Conservation (phyloP, 2,329 filamentous ascomycete genomes). For the Aureobasidium vineae region DNA sequence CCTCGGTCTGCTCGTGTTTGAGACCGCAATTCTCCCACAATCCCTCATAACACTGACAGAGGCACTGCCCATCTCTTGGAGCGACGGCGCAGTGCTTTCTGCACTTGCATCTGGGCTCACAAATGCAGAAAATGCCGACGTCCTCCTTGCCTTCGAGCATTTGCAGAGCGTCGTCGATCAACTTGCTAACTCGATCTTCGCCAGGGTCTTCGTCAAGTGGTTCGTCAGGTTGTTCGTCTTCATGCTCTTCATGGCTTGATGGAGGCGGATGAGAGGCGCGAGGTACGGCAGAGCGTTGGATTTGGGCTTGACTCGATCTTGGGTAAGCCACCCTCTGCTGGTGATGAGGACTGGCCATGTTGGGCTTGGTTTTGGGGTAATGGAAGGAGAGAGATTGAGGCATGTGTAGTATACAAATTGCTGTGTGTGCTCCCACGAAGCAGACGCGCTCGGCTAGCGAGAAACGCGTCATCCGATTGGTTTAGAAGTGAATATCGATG, state of each 20-base stretch:
- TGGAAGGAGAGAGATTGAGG: neutral
- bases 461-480: neutral
- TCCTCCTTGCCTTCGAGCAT: neutral
- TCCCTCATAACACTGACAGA: neutral
- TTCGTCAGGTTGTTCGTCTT: neutral
- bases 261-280: neutral
- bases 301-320: neutral
- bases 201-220: neutral
- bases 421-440: neutral
- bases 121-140: neutral
- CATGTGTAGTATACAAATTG: neutral
- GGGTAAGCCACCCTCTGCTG: neutral
- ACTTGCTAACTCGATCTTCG: neutral
- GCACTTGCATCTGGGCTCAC: neutral
- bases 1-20: neutral
- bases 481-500: neutral
- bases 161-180: neutral
- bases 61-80: neutral
- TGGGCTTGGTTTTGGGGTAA: neutral
- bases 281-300: neutral
- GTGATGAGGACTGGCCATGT: neutral
- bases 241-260: neutral
- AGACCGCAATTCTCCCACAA: neutral
- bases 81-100: neutral
- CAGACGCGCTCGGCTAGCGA: neutral